Conservation (phyloP, 768 basidiomycete genomes). For the Candolleomyces efflorescens region DNA sequence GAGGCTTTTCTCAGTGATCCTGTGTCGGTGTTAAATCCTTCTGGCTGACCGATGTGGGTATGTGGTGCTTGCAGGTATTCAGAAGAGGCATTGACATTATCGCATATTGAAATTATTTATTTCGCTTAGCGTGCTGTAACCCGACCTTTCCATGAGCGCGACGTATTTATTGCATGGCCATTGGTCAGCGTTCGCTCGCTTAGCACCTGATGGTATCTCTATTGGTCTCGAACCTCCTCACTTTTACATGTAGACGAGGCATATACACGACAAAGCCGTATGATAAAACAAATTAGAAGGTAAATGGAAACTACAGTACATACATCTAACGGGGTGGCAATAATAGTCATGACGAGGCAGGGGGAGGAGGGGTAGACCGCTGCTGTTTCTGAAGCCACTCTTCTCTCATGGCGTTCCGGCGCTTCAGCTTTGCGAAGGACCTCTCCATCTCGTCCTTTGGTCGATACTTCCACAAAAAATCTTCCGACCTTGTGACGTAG, state of each 20-base stretch:
- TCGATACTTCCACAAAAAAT: slow-evolving; percentile 50
- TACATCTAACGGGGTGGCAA: no score
- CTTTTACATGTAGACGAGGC: background rate
- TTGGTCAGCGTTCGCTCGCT: no score
- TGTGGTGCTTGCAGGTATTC: no score
- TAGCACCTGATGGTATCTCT: no score
- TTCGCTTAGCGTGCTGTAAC: no score
- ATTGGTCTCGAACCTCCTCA: no score
- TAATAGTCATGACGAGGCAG: background rate
- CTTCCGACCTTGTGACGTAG: slow-evolving; percentile 68
- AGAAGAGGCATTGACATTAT: no score
- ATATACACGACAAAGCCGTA: background rate
- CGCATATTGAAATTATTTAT: no score
- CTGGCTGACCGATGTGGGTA: background rate
- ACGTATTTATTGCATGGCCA: no score
- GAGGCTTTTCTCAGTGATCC: slow-evolving; percentile 3
- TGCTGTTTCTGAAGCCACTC: slow-evolving; percentile 31
- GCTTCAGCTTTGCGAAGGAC: slow-evolving; percentile 23
- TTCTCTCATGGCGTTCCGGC: slow-evolving; percentile 27
- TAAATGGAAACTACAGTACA: no score
- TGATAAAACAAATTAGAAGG: background rate
- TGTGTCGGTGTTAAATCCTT: background rate
- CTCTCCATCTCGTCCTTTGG: slow-evolving; percentile 36
- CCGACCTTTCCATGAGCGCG: no score
- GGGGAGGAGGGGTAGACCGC: background rate